These are phyloP conservation scores for Scheffersomyces coipomensis DNA, from an alignment of 805 yeast genomes.

Conservation along the genomic window DNA sequence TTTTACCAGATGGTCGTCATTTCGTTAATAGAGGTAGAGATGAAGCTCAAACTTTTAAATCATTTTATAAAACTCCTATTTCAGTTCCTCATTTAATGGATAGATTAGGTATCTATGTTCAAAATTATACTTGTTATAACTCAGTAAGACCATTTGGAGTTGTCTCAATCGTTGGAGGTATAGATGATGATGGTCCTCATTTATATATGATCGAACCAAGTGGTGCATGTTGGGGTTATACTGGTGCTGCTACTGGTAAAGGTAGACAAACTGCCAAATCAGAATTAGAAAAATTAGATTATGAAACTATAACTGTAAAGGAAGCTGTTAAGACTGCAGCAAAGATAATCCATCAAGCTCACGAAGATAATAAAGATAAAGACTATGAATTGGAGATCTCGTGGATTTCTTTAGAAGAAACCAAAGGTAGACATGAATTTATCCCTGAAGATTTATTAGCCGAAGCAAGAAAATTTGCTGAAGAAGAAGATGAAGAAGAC, in stretches of 20 bases:
- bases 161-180: conserved; percentile 89
- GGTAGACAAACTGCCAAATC: conserved; percentile 98
- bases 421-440: conserved; percentile 74
- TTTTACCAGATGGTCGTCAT: conserved; percentile 95
- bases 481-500: conserved; percentile 78
- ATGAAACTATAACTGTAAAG: conserved; percentile 62
- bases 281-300: conserved; percentile 87
- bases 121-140: conserved; percentile 92
- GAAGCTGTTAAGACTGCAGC: conserved; percentile 96
- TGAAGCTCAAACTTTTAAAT: conserved; percentile 79
- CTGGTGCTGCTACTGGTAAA: conserved; percentile 96
- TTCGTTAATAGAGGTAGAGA: conserved; percentile 89
- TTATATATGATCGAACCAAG: conserved; percentile 97
- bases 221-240: conserved; percentile 96
- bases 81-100: conserved; percentile 81
- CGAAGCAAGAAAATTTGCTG: conserved; percentile 83
- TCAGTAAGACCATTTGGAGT: conserved; percentile 98
- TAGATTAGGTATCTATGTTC: conserved; percentile 87
- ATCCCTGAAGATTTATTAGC: conserved; percentile 77
- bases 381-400: conserved; percentile 93
- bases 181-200: conserved; percentile 87
- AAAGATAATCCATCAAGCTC: conserved; percentile 86
- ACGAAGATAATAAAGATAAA: conserved; percentile 96
- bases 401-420: conserved; percentile 79
- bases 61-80: conserved; percentile 71